Conservation (phyloP, 208 protist genomes). For the Naegleria gruberi region DNA sequence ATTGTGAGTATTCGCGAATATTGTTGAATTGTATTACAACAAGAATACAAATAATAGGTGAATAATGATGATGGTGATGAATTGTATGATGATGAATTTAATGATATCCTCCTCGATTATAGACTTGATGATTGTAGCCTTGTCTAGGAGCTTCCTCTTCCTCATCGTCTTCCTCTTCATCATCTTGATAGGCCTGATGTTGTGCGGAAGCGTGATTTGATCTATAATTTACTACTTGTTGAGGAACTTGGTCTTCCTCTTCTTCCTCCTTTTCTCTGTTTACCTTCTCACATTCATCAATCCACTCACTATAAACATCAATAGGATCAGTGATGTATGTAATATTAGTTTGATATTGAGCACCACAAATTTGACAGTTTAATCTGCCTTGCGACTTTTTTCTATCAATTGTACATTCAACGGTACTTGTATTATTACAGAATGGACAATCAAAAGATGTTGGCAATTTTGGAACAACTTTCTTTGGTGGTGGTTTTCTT, state of each 20-base stretch:
- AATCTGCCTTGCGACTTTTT: constrained; percentile 19
- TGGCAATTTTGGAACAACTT: constrained; percentile 38
- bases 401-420: constrained; percentile 43
- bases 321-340: constrained; percentile 47
- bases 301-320: constrained; percentile 58
- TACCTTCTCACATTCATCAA: constrained; percentile 49
- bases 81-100: not conserved
- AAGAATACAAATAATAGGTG: not conserved
- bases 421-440: constrained; percentile 49
- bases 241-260: not conserved
- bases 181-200: not conserved
- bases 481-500: constrained; percentile 45
- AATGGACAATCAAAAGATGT: constrained; percentile 56
- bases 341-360: constrained; percentile 23
- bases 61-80: not conserved
- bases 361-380: constrained; percentile 28
- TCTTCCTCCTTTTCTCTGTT: constrained; percentile 29
- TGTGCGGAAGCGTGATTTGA: not conserved
- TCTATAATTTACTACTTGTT: not conserved
- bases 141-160: not conserved
- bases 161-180: not conserved
- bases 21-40: not conserved
- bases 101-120: not conserved
- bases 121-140: not conserved
- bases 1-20: too few species aligned